Base-by-base conservation (phyloP, 2,329 filamentous ascomycete genomes). In the Thielaviopsis musarum region DNA sequence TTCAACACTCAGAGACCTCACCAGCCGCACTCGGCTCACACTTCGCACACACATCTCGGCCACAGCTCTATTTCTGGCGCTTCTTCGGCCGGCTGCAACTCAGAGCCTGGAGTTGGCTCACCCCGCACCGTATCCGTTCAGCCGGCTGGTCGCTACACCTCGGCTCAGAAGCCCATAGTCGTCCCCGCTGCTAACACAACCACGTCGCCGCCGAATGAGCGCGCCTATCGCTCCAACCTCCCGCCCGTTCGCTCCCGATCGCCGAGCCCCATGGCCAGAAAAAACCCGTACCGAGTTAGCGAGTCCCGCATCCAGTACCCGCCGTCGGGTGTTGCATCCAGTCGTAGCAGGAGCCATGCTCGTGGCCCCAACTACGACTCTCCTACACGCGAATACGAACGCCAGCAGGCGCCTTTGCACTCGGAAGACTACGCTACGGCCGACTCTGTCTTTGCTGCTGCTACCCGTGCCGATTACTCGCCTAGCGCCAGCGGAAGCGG, bases 11-110 rank as follows among this genome's bases (percentile, higher is more conserved):
- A 38, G 21, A 56, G 54, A 12, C 54, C 10, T 22, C 54, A 24
- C 51, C 41, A 38, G 41, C 30, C 12, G 12, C 58, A 58, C 24
- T 58, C 56, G 12, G 56, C 56, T 9, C 56, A 58, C n/a, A 26
- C 56, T 22, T 56, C 58, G 10, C 58, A 56, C 53, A 41, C 58
- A 2, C 58, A 56, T 28, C 48, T 58, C 17, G n/a, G 17, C 19
- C 13, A 17, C 34, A 30, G n/a, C 54, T 24, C 15, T n/a, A 54
- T 54, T 9, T 45, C 38, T 5, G 38, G 13, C 15, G 38, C 17
- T n/a, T 45, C 38, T 3, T 52, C 48, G 24, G 26, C 51, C 21
- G 41, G 15, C 53, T 3, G n/a, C 17, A n/a, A n/a, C 38, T 45
- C 38, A n/a, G 38, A 45, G 13, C 38, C 38, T 2, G 38, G 38